Percentiles rank a stretch among this genome's conserved stretches.
Evolutionary conservation across 345 rosid species (phyloP).

Genomic region (Jatropha curcas): DNA sequence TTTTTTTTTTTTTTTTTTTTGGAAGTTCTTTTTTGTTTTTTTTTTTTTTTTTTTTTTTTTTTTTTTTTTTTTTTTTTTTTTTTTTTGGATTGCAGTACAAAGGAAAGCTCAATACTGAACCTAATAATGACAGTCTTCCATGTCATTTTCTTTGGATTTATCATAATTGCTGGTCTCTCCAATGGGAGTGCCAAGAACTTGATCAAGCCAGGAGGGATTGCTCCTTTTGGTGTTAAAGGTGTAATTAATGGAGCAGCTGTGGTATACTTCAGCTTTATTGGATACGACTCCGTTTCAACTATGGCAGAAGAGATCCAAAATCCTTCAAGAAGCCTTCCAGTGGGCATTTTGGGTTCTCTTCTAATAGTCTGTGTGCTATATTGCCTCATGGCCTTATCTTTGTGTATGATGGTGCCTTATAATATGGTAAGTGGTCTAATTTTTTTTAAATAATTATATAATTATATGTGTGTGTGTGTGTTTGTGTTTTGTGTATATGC

Average conservation of each 20-base stretch:
- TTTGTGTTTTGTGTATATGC: background rate
- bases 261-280: conserved; percentile 90
- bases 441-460: too few species aligned
- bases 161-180: conserved; percentile 62
- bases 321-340: conserved; percentile 75
- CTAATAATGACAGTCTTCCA: conserved; percentile 80
- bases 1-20: background rate
- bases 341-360: conserved; percentile 86
- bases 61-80: background rate
- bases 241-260: conserved; percentile 79
- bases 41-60: background rate
- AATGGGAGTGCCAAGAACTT: conserved; percentile 61
- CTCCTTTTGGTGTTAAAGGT: conserved; percentile 80
- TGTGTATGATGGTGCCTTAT: conserved; percentile 81
- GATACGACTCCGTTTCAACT: conserved; percentile 91
- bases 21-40: too few species aligned
- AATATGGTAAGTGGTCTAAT: conserved; percentile 49
- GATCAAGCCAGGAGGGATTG: conserved; percentile 72
- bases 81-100: conserved; percentile 63
- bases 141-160: conserved; percentile 78
- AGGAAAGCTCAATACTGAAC: conserved; percentile 86
- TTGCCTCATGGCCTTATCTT: conserved; percentile 81
- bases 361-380: conserved; percentile 64
- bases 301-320: conserved; percentile 92
- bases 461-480: background rate